A percentile compares a stretch with the other conserved stretches of the same genome.
These are phyloP conservation scores for Candolleomyces eurysporus DNA, from an alignment of 768 basidiomycete genomes.

Conservation along the genomic window DNA sequence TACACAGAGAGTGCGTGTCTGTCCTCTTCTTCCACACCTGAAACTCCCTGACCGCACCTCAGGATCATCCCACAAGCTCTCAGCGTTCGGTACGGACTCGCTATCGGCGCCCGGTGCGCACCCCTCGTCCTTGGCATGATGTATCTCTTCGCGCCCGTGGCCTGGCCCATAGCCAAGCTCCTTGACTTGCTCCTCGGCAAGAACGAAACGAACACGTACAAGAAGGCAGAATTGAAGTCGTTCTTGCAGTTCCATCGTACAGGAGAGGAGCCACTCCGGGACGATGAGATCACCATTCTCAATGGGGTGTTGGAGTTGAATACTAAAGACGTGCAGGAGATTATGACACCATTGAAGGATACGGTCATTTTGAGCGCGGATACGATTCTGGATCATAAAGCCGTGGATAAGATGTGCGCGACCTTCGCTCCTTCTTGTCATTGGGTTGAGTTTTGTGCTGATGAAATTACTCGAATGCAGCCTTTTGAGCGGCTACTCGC, in stretches of 20 bases:
- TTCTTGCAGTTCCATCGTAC: slow-evolving; percentile 80
- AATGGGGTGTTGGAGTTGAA: slow-evolving; percentile 80
- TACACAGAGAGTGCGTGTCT: slow-evolving; percentile 68
- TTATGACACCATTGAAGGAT: slow-evolving; percentile 87
- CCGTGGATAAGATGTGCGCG: slow-evolving; percentile 70
- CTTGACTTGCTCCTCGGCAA: slow-evolving; percentile 81
- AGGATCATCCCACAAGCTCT: slow-evolving; percentile 70
- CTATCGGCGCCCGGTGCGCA: slow-evolving; percentile 75
- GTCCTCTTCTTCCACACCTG: neutral
- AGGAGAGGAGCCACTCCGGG: slow-evolving; percentile 73
- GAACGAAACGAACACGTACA: slow-evolving; percentile 72
- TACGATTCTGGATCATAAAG: slow-evolving; percentile 72
- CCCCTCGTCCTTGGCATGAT: slow-evolving; percentile 74
- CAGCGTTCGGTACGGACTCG: slow-evolving; percentile 76
- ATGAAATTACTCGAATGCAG: slow-evolving; percentile 28
- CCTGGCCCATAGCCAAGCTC: slow-evolving; percentile 77
- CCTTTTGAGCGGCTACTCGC: slow-evolving; percentile 81
- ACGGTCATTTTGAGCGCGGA: slow-evolving; percentile 79
- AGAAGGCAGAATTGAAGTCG: slow-evolving; percentile 76
- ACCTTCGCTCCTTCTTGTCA: neutral
- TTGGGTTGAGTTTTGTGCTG: slow-evolving; percentile 3
- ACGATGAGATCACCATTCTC: slow-evolving; percentile 79
- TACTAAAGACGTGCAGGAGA: slow-evolving; percentile 68
- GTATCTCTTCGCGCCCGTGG: slow-evolving; percentile 74
- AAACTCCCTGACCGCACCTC: neutral